Evolutionary conservation across 345 rosid genomes (phyloP).

Genomic region (Salix dunnii): DNA sequence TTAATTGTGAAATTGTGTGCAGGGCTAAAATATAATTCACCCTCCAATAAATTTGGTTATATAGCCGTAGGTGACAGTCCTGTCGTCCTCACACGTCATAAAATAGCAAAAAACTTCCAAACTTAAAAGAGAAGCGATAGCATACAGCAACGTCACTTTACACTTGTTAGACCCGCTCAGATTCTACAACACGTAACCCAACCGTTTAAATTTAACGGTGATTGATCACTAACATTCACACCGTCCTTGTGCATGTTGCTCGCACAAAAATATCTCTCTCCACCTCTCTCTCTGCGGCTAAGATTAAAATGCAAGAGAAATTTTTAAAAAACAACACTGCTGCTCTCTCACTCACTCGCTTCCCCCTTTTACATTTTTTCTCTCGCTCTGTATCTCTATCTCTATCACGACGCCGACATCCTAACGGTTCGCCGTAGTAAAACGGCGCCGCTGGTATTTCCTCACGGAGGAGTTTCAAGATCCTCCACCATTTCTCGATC

Average conservation of each 20-base stretch:
- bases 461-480: not conserved
- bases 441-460: not conserved
- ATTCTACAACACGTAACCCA: not conserved
- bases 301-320: not conserved
- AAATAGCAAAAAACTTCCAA: not conserved
- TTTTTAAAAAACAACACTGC: slow-evolving; percentile 12
- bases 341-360: not conserved
- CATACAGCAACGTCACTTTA: not conserved
- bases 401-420: slow-evolving; percentile 13
- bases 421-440: slow-evolving; percentile 5
- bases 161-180: not conserved
- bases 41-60: too few species aligned
- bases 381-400: not conserved
- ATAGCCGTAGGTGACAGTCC: not conserved
- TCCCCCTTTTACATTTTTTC: not conserved
- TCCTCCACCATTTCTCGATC: slow-evolving; percentile 5
- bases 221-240: not conserved
- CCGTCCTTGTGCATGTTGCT: not conserved
- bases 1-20: not conserved
- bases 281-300: not conserved
- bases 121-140: not conserved
- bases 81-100: not conserved
- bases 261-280: not conserved
- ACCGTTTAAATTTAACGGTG: not conserved
- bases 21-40: not conserved